These are phyloP conservation scores for Auricularia cornea DNA, from an alignment of 768 basidiomycete species.

Conservation along the genomic window DNA sequence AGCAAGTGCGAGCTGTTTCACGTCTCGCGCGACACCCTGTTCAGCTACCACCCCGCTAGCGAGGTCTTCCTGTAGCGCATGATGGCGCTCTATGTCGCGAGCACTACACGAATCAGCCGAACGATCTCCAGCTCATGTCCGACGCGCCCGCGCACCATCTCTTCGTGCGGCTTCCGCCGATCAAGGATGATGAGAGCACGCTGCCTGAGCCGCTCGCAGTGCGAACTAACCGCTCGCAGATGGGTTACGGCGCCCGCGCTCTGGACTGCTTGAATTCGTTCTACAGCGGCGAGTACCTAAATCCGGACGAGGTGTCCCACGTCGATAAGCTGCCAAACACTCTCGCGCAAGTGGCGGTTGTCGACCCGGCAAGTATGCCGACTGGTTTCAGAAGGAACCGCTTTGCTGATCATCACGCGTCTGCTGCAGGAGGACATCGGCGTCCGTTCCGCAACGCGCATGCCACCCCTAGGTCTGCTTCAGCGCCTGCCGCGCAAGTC, in stretches of 20 bases:
- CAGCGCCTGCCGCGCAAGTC: constrained; percentile 84
- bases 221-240: constrained; percentile 38
- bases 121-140: constrained; percentile 93
- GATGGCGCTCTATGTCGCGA: constrained; percentile 96
- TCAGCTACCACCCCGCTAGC: constrained; percentile 95
- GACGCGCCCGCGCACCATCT: constrained; percentile 97
- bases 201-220: constrained; percentile 95
- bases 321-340: constrained; percentile 36
- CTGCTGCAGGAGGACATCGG: constrained; percentile 74
- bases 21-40: constrained; percentile 91
- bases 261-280: constrained; percentile 80
- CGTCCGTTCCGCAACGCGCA: constrained; percentile 61
- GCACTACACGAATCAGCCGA: constrained; percentile 99
- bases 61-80: constrained; percentile 96
- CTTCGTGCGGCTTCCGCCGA: constrained; percentile 89
- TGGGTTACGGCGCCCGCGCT: constrained; percentile 94
- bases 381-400: no score
- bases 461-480: constrained; percentile 92
- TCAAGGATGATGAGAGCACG: constrained; percentile 81
- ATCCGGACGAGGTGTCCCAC: constrained; percentile 59
- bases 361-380: constrained; percentile 42
- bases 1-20: constrained; percentile 91
- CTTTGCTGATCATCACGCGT: no score
- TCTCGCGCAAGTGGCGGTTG: constrained; percentile 49
- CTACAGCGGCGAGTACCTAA: constrained; percentile 89